Evolutionary conservation across 495 filamentous ascomycete species (phyloP).

Genomic region (Trichoderma gamsii): DNA sequence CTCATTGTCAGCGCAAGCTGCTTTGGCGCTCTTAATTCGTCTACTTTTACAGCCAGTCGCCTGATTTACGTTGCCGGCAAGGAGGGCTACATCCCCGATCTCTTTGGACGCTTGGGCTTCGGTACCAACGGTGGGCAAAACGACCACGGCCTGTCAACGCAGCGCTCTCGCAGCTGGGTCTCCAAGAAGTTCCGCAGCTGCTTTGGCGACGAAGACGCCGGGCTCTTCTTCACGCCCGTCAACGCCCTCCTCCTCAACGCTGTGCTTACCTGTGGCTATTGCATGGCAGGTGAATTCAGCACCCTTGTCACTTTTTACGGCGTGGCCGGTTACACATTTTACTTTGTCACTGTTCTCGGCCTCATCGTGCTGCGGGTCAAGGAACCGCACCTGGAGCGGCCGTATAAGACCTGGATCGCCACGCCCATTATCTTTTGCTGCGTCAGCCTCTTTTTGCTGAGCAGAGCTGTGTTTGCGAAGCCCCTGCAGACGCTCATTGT

Average conservation of each 20-base stretch:
- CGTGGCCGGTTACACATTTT: slow-evolving; percentile 93
- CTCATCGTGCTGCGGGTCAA: slow-evolving; percentile 84
- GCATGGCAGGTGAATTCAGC: slow-evolving; percentile 80
- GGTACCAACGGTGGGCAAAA: slow-evolving; percentile 30
- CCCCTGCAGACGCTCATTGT: slow-evolving; percentile 87
- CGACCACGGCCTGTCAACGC: slow-evolving; percentile 32
- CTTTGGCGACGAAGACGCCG: slow-evolving; percentile 55
- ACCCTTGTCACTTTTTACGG: slow-evolving; percentile 95
- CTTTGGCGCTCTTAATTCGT: slow-evolving; percentile 87
- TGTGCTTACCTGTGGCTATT: slow-evolving; percentile 63
- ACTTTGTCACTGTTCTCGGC: slow-evolving; percentile 91
- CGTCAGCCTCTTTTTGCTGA: slow-evolving; percentile 87
- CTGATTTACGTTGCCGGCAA: slow-evolving; percentile 92
- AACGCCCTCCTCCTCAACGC: slow-evolving; percentile 81
- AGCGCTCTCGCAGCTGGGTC: slow-evolving; percentile 54
- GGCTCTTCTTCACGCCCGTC: slow-evolving; percentile 80
- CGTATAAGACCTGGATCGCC: slow-evolving; percentile 91
- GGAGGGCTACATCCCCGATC: slow-evolving; percentile 81
- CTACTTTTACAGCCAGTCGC: slow-evolving; percentile 87
- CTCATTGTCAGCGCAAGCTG: slow-evolving; percentile 84
- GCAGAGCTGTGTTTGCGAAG: slow-evolving; percentile 77
- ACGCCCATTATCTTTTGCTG: slow-evolving; percentile 98
- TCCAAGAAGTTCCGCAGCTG: slow-evolving; percentile 49
- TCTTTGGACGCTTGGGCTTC: slow-evolving; percentile 80
- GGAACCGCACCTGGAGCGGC: slow-evolving; percentile 80